These are phyloP conservation scores for Adansonia digitata DNA, from an alignment of 345 rosid genomes.

Conservation along the genomic window DNA sequence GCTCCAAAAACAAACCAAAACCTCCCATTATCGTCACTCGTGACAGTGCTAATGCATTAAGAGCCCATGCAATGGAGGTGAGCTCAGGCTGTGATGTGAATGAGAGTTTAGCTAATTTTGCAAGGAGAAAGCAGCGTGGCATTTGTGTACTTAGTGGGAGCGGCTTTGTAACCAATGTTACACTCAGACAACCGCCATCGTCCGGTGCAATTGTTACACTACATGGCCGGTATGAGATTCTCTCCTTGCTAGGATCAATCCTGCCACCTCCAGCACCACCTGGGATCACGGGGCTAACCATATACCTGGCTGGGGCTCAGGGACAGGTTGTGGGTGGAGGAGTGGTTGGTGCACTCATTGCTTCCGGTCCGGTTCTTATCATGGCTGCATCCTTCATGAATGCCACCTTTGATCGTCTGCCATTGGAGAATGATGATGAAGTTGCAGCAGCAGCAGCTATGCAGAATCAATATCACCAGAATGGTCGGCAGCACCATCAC, in stretches of 20 bases:
- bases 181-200: conserved; percentile 73
- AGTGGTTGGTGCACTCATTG: conserved; percentile 75
- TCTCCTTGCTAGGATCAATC: conserved; percentile 82
- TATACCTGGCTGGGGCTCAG: conserved; percentile 87
- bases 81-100: conserved; percentile 82
- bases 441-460: conserved; percentile 38
- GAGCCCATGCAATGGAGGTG: conserved; percentile 89
- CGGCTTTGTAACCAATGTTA: conserved; percentile 86
- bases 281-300: conserved; percentile 76
- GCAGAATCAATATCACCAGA: conserved; percentile 57
- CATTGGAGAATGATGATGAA: conserved; percentile 73
- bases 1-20: conserved; percentile 93
- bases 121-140: conserved; percentile 84
- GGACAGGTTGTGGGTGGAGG: conserved; percentile 96
- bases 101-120: conserved; percentile 65
- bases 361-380: conserved; percentile 90
- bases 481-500: conserved; percentile 47
- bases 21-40: conserved; percentile 85
- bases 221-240: conserved; percentile 93
- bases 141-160: conserved; percentile 72
- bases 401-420: conserved; percentile 84
- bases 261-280: conserved; percentile 91
- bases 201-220: conserved; percentile 81
- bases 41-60: conserved; percentile 79
- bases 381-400: conserved; percentile 95